phyloP scores from a whole-genome alignment of 805 yeast genomes.

The Barnettozyma pratensis region DNA sequence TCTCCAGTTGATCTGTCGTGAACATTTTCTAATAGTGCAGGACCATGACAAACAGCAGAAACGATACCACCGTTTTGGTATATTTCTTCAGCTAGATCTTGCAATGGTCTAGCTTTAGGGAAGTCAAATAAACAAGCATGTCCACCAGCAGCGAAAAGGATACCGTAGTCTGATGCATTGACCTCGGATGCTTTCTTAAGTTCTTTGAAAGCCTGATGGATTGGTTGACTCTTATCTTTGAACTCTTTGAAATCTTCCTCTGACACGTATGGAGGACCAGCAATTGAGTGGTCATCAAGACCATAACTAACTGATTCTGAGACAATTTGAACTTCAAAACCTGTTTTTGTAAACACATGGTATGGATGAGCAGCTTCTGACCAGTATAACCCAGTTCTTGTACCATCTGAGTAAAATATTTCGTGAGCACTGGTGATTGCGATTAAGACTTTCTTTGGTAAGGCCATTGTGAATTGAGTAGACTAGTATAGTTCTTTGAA shows the following conservation, averaged over 20 bases:
- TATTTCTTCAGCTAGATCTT: constrained; percentile 39
- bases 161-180: constrained; percentile 42
- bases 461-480: constrained; percentile 9
- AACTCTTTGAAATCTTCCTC: constrained; percentile 40
- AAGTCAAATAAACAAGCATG: constrained; percentile 59
- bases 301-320: constrained; percentile 56
- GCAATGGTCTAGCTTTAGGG: constrained; percentile 45
- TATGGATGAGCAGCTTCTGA: constrained; percentile 59
- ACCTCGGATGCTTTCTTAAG: constrained; percentile 46
- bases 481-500: background rate
- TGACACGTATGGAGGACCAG: constrained; percentile 31
- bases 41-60: constrained; percentile 67
- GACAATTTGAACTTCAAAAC: constrained; percentile 49
- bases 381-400: constrained; percentile 56
- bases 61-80: constrained; percentile 50
- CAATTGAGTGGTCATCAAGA: constrained; percentile 51
- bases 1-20: constrained; percentile 37
- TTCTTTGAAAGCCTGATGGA: constrained; percentile 32
- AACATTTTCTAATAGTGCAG: constrained; percentile 49
- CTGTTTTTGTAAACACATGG: constrained; percentile 40
- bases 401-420: constrained; percentile 51
- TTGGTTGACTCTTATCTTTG: constrained; percentile 35
- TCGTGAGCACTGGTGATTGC: constrained; percentile 40
- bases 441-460: constrained; percentile 33
- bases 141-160: constrained; percentile 62